Conservation (phyloP, 495 filamentous ascomycete species). For the Tuber indicum region DNA sequence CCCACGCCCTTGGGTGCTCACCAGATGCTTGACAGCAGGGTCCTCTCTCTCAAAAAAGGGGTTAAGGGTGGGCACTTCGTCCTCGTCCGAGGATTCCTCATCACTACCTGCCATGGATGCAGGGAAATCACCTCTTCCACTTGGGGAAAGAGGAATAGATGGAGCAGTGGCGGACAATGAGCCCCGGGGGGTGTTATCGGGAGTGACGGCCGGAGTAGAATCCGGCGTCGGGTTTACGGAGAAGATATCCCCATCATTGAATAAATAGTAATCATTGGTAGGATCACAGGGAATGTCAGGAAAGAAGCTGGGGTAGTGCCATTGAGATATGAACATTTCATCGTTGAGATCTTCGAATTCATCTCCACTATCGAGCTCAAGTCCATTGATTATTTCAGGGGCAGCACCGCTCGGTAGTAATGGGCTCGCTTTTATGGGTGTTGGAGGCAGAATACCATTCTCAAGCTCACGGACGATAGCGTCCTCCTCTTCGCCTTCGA, state of each 20-base stretch:
- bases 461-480: slow-evolving; percentile 10
- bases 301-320: slow-evolving; percentile 30
- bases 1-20: slow-evolving; percentile 28
- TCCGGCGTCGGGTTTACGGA: slow-evolving; percentile 26
- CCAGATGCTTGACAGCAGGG: slow-evolving; percentile 33
- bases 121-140: neutral
- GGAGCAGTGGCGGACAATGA: slow-evolving; percentile 29
- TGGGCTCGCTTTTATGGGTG: neutral
- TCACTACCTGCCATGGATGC: slow-evolving; percentile 20
- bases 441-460: neutral
- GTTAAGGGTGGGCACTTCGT: slow-evolving; percentile 24
- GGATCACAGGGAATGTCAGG: slow-evolving; percentile 27
- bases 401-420: neutral
- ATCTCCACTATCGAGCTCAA: slow-evolving; percentile 20
- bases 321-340: slow-evolving; percentile 37
- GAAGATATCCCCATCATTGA: slow-evolving; percentile 28
- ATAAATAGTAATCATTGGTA: slow-evolving; percentile 18
- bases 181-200: slow-evolving; percentile 31
- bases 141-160: slow-evolving; percentile 14
- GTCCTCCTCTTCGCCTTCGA: slow-evolving; percentile 12
- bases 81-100: slow-evolving; percentile 25
- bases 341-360: slow-evolving; percentile 35
- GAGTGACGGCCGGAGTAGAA: slow-evolving; percentile 33
- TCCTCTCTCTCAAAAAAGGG: slow-evolving; percentile 37
- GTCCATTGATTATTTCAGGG: neutral